Evolutionary conservation across 2,329 filamentous ascomycete species (phyloP).

Genomic region (Volutella citrinella): DNA sequence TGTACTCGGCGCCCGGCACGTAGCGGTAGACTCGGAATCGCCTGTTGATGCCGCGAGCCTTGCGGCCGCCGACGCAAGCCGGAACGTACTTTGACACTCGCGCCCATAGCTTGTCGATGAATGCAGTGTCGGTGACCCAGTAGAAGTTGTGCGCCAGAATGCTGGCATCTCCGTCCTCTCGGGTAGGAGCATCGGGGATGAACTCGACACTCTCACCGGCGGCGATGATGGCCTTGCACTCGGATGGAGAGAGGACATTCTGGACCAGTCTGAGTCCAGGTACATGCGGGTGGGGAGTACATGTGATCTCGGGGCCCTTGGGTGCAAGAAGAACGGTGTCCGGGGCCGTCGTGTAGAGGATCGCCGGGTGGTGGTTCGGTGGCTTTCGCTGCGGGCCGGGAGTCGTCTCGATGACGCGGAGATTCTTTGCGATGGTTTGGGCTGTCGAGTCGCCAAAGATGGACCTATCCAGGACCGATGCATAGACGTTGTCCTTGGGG

Average conservation of each 20-base stretch:
- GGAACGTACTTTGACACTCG: conserved; percentile 60
- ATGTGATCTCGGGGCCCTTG: conserved; percentile 44
- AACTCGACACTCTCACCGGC: conserved; percentile 65
- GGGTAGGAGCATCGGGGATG: conserved; percentile 64
- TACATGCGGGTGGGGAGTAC: conserved; percentile 59
- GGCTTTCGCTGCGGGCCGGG: conserved; percentile 60
- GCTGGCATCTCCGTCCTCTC: conserved; percentile 62
- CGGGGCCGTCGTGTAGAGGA: conserved; percentile 60
- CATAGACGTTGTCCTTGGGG: conserved; percentile 42
- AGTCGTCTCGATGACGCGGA: conserved; percentile 61
- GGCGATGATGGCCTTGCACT: conserved; percentile 65
- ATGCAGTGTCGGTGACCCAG: conserved; percentile 64
- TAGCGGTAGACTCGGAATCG: conserved; percentile 72
- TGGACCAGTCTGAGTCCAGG: conserved; percentile 59
- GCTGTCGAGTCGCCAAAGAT: conserved; percentile 46
- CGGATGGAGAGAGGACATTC: conserved; percentile 56
- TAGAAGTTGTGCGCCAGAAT: conserved; percentile 72
- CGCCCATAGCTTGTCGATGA: conserved; percentile 62
- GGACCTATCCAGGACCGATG: conserved; percentile 56
- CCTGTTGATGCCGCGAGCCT: conserved; percentile 62
- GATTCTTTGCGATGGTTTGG: conserved; percentile 34
- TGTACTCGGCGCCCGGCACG: conserved; percentile 69
- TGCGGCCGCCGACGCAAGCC: conserved; percentile 48
- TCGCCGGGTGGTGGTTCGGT: conserved; percentile 63
- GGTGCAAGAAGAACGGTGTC: conserved; percentile 52